phyloP scores from a whole-genome alignment of 768 basidiomycete genomes.

The Rhodotorula kratochvilovae region DNA sequence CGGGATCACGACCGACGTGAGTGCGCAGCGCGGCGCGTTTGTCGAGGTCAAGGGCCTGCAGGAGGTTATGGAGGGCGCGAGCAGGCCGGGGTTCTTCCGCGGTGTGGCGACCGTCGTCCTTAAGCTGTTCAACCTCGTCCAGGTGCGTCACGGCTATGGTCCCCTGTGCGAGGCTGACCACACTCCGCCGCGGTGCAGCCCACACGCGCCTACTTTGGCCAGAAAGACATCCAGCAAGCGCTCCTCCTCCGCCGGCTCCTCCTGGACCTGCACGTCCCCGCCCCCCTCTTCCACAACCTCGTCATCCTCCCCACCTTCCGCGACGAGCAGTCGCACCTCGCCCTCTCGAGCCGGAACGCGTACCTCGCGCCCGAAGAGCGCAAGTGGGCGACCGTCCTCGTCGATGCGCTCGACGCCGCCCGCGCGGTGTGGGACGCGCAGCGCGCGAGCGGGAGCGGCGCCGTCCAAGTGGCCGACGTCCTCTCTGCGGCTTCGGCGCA shows the following conservation, averaged over 20 bases:
- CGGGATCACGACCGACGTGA: conserved; percentile 72
- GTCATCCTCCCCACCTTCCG: conserved; percentile 84
- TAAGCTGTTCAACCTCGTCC: conserved; percentile 87
- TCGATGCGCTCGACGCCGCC: conserved; percentile 63
- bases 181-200: conserved; percentile 56
- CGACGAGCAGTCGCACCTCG: conserved; percentile 58
- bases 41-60: conserved; percentile 88
- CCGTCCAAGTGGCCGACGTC: conserved; percentile 27
- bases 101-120: conserved; percentile 93
- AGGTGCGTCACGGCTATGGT: conserved; percentile 58
- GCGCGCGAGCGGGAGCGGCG: conserved; percentile 48
- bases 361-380: conserved; percentile 69
- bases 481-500: conserved; percentile 30
- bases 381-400: conserved; percentile 62
- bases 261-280: conserved; percentile 71
- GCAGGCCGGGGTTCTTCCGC: conserved; percentile 84
- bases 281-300: conserved; percentile 68
- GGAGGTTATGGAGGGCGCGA: conserved; percentile 72
- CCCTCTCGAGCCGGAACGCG: conserved; percentile 83
- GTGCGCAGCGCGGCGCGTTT: conserved; percentile 77
- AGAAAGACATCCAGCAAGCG: conserved; percentile 97
- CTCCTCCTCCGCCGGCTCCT: conserved; percentile 72
- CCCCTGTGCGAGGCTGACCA: not conserved
- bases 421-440: conserved; percentile 58
- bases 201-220: conserved; percentile 87